A percentile compares a stretch with the other conserved stretches of the same genome.
phyloP scores from a whole-genome alignment of 371 early-diverging fungal genomes.

The Mucor piriformis region DNA sequence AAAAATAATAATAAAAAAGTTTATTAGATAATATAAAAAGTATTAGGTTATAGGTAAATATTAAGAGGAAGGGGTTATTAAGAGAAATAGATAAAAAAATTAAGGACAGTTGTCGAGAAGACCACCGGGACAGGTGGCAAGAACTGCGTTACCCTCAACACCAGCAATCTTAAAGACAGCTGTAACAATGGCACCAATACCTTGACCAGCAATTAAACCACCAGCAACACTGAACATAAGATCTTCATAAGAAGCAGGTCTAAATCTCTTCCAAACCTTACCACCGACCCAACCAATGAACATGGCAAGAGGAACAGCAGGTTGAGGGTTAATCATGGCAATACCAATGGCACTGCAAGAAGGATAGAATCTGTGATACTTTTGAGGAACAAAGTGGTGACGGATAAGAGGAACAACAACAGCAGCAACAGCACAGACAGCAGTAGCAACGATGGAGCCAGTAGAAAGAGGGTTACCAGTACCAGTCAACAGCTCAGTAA shows the following conservation, averaged over 20 bases:
- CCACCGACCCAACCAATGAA: conserved; percentile 60
- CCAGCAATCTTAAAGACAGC: conserved; percentile 57
- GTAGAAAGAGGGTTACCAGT: conserved; percentile 43
- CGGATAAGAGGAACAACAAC: conserved; percentile 52
- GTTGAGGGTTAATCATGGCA: conserved; percentile 66
- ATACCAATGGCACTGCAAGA: conserved; percentile 73
- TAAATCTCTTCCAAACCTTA: conserved; percentile 56
- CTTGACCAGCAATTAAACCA: conserved; percentile 79
- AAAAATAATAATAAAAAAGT: no score
- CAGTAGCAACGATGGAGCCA: conserved; percentile 53
- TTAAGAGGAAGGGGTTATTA: background rate
- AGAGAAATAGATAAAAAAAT: background rate
- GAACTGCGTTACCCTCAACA: conserved; percentile 7
- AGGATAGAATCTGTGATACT: conserved; percentile 58
- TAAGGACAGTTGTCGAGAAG: background rate
- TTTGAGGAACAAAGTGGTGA: conserved; percentile 55
- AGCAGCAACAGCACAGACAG: conserved; percentile 52
- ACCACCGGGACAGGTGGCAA: background rate
- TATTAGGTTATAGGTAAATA: background rate
- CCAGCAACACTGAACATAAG: conserved; percentile 62
- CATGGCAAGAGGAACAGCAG: conserved; percentile 64
- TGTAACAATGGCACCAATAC: conserved; percentile 68
- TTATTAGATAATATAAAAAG: background rate
- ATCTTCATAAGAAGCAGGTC: conserved; percentile 43
- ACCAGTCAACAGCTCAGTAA: conserved; percentile 62